phyloP scores from a whole-genome alignment of 2,329 filamentous ascomycete species.

The Trichoderma lentiforme region DNA sequence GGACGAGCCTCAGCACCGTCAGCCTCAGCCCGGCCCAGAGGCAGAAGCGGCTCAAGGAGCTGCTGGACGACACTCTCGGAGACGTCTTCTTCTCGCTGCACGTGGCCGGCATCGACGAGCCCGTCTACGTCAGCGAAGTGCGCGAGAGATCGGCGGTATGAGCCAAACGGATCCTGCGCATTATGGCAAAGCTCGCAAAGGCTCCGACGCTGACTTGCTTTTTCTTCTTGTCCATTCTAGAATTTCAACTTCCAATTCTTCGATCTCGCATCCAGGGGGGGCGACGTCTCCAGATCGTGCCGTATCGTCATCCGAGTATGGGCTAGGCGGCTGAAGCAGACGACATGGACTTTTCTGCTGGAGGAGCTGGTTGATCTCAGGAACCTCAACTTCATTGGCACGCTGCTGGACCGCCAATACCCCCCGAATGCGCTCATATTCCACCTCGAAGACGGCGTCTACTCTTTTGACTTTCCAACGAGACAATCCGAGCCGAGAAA shows the following conservation, averaged over 20 bases:
- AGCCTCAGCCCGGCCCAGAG: slow-evolving; percentile 48
- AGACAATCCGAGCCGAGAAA: slow-evolving; percentile 50
- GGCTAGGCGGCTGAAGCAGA: slow-evolving; percentile 54
- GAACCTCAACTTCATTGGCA: slow-evolving; percentile 74
- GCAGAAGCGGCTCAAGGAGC: slow-evolving; percentile 73
- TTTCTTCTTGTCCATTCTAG: slow-evolving; percentile 30
- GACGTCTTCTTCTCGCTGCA: slow-evolving; percentile 89
- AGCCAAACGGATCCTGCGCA: neutral
- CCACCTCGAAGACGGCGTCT: slow-evolving; percentile 81
- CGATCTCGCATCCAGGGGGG: slow-evolving; percentile 63
- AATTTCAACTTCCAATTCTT: slow-evolving; percentile 90
- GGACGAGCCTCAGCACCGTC: slow-evolving; percentile 49
- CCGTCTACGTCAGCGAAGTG: slow-evolving; percentile 87
- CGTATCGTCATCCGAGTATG: slow-evolving; percentile 69
- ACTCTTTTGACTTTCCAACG: slow-evolving; percentile 68
- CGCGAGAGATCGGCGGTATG: slow-evolving; percentile 68
- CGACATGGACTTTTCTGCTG: slow-evolving; percentile 61
- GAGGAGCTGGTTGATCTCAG: slow-evolving; percentile 70
- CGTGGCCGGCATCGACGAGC: slow-evolving; percentile 60
- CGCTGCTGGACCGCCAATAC: slow-evolving; percentile 65
- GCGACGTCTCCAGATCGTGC: slow-evolving; percentile 63
- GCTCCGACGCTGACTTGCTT: slow-evolving; percentile 1
- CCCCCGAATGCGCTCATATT: slow-evolving; percentile 82
- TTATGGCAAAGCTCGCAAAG: neutral
- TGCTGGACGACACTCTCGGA: slow-evolving; percentile 69